Evolutionary conservation across 1,284 basidiomycete genomes (phyloP), one percentile per base, ranked within the genome.

Genomic region (Cryptococcus depauperatus): DNA sequence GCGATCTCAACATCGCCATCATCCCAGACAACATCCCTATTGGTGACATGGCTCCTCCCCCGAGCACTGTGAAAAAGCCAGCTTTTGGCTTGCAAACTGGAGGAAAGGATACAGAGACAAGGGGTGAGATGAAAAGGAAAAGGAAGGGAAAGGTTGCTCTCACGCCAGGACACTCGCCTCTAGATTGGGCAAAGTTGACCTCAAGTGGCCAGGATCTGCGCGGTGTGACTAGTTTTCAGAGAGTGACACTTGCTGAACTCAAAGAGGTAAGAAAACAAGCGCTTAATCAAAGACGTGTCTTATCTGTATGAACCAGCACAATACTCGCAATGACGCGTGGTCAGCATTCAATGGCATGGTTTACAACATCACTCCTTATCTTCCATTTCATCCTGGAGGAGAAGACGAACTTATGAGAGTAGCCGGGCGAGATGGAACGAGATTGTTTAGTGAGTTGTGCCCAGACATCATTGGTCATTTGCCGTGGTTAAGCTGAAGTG

Each of bases 161-260:
- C 0, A 82, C 84, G 10, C 93, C 93, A 2, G 95, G 95, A 3
- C 87, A 84, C 70, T 85, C 87, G 54, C 82, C 91, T 18, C 71
- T 98, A 18, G 95, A 98, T 71, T 98, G 95, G 95, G 92, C 91
- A 1, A 80, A 79, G 41, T 70, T 96, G 48, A 89, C 88, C 62
- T 73, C 78, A 4, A 87, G 83, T 6, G 86, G 88, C 5, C 68
- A 74, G 50, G 80, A 95, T 74, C 69, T 93, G 18, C 71, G 86
- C 47, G 88, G 88, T 21, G 53, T 46, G 11, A 49, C 34, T n/a
- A 42, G 44, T n/a, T 80, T 51, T 26, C 28, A 44, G 26, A 34
- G 89, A 26, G 80, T 98, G 44, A 83, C 89, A 4, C 81, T 85
- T 8, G 85, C 83, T 0, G 79, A 89, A 63, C 75, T 98, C 43